Base-by-base conservation (phyloP, 768 basidiomycete species). In the Infundibulicybe gibba region DNA sequence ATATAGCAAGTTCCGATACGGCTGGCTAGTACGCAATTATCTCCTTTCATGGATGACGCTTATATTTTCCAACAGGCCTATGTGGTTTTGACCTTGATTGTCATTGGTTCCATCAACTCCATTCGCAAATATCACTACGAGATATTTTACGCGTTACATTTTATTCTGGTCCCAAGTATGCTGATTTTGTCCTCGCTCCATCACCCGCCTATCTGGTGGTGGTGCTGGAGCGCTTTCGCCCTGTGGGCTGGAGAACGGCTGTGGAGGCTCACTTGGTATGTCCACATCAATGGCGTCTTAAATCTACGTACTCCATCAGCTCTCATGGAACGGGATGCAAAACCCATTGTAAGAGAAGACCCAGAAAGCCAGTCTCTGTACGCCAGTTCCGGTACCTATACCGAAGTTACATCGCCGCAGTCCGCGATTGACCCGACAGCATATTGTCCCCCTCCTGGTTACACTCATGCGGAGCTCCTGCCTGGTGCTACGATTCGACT, bases 401-500 rank as follows among this genome's bases (percentile, higher is more conserved):
- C 52, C 66, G 76, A 45, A 90, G 90, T 54, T 79, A 79, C 12
- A 68, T 75, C 53, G 57, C 79, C 30, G 69, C 72, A 19, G 30
- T 30, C 20, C 15, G 14, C 38, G 21, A 41, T 19, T 33, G 31
- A 35, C 32, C 33, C 25, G 30, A 45, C 43, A 34, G 16, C 64
- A 33, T 75, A 76, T 52, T 50, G 67, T 8, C 80, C 85, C 10
- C 87, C 87, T 1, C 67, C 73, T 9, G 88, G 88, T 2, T 87
- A 25, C 25, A 8, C 25, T 8, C 25, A 25, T 25, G 25, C 25
- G 25, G 25, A 25, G 25, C 25, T 89, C 6, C 67, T 90, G 14
- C 79, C 88, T 0, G 89, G 88, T 8, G 71, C 75, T 3, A 87
- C 83, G 4, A 64, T 90, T 14, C 81, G 88, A 37, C 60, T 90